Evolutionary conservation across 176 grass and related monocot genomes (phyloP), one percentile per base, ranked within the genome.

Genomic region (Aegilops tauschii): DNA sequence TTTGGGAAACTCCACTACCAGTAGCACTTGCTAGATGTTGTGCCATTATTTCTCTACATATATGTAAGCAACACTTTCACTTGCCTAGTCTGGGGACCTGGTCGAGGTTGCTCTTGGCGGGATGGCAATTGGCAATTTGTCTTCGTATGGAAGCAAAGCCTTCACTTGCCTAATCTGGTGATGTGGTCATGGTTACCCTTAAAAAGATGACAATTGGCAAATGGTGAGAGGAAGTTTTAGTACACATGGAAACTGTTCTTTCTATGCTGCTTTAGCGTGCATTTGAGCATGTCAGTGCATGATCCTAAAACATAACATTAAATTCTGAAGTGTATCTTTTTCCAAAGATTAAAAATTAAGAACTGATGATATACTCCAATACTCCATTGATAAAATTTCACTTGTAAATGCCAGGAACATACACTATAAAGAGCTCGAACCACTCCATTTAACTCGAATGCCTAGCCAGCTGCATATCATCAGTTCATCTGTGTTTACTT

Each of bases 131-230:
- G 71, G 85, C 58, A 87, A 49, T 52, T 49, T 30, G 39, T 11
- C 80, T 50, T 69, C 64, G 12, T 54, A 13, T 3, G 11, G 28
- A 66, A 66, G 50, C 64, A 81, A 28, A 28, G 9, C 54, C 69
- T 35, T 23, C 80, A 81, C 62, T 81, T 81, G 65, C 28, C 12
- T n/a, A 47, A 47, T 61, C 45, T n/a, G 4, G 44, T 52, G 12
- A 52, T 7, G 25, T 76, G 35, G 23, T 45, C 36, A n/a, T 32
- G 11, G 69, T 82, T 88, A 29, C 87, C 69, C 56, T 88, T 76
- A 18, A 29, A 16, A 62, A 6, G 18, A 84, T 45, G 87, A 67
- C 81, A 88, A 69, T 37, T 45, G 42, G 87, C 74, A 88, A 61
- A 70, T 34, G 16, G 11, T 39, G 8, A 32, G 29, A 69, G 31